Evolutionary conservation across 768 basidiomycete species (phyloP).

Genomic region (Hygrophoropsis aurantiaca): DNA sequence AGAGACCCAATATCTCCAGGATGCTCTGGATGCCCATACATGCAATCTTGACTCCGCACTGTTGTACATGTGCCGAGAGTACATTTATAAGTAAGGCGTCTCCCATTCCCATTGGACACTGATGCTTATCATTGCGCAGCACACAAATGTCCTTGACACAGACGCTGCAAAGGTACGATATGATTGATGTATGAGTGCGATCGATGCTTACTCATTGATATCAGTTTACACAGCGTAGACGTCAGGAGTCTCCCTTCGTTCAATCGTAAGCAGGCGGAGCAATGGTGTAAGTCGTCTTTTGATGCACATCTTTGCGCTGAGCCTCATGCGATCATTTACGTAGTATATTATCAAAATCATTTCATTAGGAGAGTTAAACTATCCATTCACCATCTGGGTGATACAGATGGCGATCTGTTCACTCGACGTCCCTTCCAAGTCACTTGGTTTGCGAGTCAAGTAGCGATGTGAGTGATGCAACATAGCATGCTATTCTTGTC

Average conservation of each 20-base stretch:
- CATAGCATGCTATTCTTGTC: neutral
- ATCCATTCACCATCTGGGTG: conserved; percentile 52
- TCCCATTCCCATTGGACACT: conserved; percentile 4
- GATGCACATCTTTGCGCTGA: neutral
- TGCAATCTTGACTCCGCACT: conserved; percentile 72
- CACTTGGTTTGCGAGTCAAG: conserved; percentile 69
- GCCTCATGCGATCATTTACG: conserved; percentile 1
- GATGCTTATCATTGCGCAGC: conserved; percentile 34
- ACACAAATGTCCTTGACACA: conserved; percentile 65
- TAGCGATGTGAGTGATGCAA: conserved; percentile 51
- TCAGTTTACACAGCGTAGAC: conserved; percentile 53
- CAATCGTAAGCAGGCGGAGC: conserved; percentile 69
- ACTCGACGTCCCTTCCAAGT: conserved; percentile 70
- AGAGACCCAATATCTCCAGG: conserved; percentile 69
- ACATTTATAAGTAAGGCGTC: conserved; percentile 66
- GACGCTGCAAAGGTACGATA: conserved; percentile 58
- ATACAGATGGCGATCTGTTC: conserved; percentile 52
- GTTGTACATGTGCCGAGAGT: conserved; percentile 67
- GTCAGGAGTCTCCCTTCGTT: conserved; percentile 51
- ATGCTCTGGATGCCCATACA: conserved; percentile 61
- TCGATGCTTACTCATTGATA: conserved; percentile 20
- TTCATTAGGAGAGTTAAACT: conserved; percentile 61
- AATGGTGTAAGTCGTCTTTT: conserved; percentile 64
- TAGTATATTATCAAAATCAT: conserved; percentile 69
- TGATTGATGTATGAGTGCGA: conserved; percentile 3